Evolutionary conservation across 345 rosid species (phyloP).

Genomic region (Aquilaria yunnanensis): DNA sequence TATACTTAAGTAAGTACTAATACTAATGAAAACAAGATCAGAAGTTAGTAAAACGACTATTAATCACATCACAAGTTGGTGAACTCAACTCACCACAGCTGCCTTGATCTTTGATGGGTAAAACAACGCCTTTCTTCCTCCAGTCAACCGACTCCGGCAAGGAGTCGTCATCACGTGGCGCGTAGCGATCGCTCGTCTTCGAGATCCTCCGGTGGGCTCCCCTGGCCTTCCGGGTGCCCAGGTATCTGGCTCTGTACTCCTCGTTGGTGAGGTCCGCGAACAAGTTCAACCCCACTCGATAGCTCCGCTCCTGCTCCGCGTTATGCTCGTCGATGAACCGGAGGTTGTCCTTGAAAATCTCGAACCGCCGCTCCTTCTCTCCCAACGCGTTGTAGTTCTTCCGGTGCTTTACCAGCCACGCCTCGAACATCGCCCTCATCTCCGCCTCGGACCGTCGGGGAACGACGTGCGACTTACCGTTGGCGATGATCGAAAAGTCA

Average conservation of each 20-base stretch:
- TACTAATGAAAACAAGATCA: not conserved
- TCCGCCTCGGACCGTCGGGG: conserved; percentile 41
- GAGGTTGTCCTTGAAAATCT: conserved; percentile 80
- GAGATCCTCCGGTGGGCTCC: conserved; percentile 20
- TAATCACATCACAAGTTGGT: not conserved
- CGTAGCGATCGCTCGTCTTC: conserved; percentile 39
- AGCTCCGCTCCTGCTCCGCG: conserved; percentile 46
- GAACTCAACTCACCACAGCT: conserved; percentile 50
- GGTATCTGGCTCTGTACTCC: conserved; percentile 69
- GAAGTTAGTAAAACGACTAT: not conserved
- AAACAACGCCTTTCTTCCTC: conserved; percentile 64
- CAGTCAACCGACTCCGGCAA: conserved; percentile 59
- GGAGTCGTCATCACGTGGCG: conserved; percentile 36
- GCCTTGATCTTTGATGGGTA: conserved; percentile 63
- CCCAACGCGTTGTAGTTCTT: conserved; percentile 55
- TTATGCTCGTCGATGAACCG: conserved; percentile 78
- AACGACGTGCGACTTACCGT: conserved; percentile 45
- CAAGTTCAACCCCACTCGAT: conserved; percentile 65
- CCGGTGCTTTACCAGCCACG: conserved; percentile 68
- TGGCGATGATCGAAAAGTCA: conserved; percentile 75
- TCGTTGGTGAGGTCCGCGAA: conserved; percentile 91
- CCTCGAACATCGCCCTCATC: conserved; percentile 57
- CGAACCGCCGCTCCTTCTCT: conserved; percentile 67
- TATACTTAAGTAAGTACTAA: not conserved
- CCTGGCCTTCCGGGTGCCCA: conserved; percentile 39